Base-by-base conservation (phyloP, 2,329 filamentous ascomycete species). In the Mycosphaerella sp. region DNA sequence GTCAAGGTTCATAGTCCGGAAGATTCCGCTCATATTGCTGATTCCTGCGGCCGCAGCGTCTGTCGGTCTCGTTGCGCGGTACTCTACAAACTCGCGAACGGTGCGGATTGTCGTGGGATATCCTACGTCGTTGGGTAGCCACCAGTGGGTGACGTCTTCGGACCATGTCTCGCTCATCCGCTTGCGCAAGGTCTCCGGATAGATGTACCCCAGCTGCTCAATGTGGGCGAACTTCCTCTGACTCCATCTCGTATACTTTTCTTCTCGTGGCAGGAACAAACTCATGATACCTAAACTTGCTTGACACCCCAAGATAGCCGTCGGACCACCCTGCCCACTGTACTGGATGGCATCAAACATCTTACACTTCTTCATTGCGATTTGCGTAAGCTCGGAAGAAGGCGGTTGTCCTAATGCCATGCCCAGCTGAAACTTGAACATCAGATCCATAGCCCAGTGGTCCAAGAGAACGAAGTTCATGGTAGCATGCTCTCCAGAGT, bases 181-280 rank as follows among this genome's bases (percentile, higher is more conserved):
- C 28, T 73, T 75, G 52, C 91, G 85, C 61, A 91, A 83, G 10
- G 80, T 80, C 27, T 81, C 74, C 1, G 90, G 85, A 60, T 88
- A 90, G 18, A 95, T 86, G 66, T 94, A 95, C 35, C 90, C 90
- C 65, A 83, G 74, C 53, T 78, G 77, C 70, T 97, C 91, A 41
- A 95, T 76, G 47, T 80, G 72, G 14, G 88, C 89, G 67, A 95
- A 83, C 68, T 87, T 91, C 60, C 79, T 78, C 54, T 89, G 81
- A 57, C 84, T 78, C 90, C 90, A 97, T 75, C 82, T 82, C 8
- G 81, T 79, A 64, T 94, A 82, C 57, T 76, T 81, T 21, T 74
- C 65, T 54, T 95, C 86, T 56, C 81, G 82, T 0, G 86, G 88
- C n/a, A 96, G 70, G 64, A 93, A 93, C 45, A 95, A 73, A 9